These are phyloP conservation scores for Jimgerdemannia lactiflua DNA, from an alignment of 192 early-diverging fungal species.

Conservation along the genomic window DNA sequence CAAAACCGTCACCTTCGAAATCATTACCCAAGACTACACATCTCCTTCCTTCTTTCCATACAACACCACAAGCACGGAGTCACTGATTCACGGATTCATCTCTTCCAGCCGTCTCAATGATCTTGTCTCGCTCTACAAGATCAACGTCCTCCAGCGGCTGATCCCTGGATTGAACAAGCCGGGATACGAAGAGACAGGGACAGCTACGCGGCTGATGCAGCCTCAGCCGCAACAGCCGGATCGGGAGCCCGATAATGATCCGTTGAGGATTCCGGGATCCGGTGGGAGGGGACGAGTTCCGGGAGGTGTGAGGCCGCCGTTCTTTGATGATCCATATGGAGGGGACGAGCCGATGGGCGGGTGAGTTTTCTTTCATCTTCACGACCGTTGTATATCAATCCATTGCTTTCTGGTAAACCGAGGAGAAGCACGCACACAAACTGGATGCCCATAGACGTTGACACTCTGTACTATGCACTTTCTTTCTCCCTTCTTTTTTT, in stretches of 20 bases:
- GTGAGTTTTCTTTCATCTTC: conserved; percentile 6
- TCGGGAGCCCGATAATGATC: conserved; percentile 1
- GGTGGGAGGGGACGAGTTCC: background rate
- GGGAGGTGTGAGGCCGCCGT: conserved; percentile 24
- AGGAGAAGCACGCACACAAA: no score
- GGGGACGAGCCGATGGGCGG: conserved; percentile 35
- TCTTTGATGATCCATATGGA: conserved; percentile 45
- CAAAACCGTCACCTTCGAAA: conserved; percentile 45
- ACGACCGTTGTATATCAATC: background rate
- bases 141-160: conserved; percentile 60
- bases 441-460: background rate
- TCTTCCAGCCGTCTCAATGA: conserved; percentile 58
- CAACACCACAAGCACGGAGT: conserved; percentile 23
- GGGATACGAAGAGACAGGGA: conserved; percentile 49
- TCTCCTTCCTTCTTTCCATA: conserved; percentile 50
- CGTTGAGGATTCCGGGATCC: background rate
- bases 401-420: background rate
- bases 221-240: background rate
- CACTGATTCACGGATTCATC: conserved; percentile 53
- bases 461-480: background rate
- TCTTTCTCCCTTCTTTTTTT: background rate
- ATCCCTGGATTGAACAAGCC: conserved; percentile 69
- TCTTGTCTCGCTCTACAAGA: conserved; percentile 56
- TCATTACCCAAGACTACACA: conserved; percentile 45
- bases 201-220: background rate